Base-by-base conservation (phyloP, 2,329 filamentous ascomycete genomes). In the Sarocladium strictum region DNA sequence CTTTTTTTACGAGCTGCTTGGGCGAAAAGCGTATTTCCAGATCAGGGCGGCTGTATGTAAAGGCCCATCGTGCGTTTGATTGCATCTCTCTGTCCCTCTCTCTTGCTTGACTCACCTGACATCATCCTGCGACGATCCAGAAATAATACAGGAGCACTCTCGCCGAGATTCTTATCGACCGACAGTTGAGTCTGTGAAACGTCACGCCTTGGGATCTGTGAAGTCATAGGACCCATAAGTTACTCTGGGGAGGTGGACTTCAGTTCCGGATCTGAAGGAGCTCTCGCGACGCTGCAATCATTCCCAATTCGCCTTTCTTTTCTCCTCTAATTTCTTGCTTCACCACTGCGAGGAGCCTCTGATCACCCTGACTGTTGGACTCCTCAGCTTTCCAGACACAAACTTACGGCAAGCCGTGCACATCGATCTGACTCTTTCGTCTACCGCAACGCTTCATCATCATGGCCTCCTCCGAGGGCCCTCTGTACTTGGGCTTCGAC, bases 401-500 rank as follows among this genome's bases (percentile, higher is more conserved):
- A 32, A 32, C 29, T 32, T n/a, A n/a, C n/a, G n/a, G n/a, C n/a
- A n/a, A n/a, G n/a, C n/a, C n/a, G n/a, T n/a, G n/a, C n/a, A n/a
- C n/a, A n/a, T n/a, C n/a, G n/a, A n/a, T n/a, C n/a, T n/a, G n/a
- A n/a, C n/a, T n/a, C n/a, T n/a, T n/a, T n/a, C n/a, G n/a, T n/a
- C n/a, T n/a, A n/a, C n/a, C n/a, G n/a, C n/a, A n/a, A n/a, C n/a
- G n/a, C n/a, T n/a, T n/a, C n/a, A n/a, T n/a, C n/a, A 57, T 38
- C 53, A 72, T 72, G 70, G 65, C 61, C 55, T 62, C 67, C 38
- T 40, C 49, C 14, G 54, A 62, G 54, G 77, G 74, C 29, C 85
- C 88, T 17, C 76, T 96, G 58, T 96, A 96, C 67, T 78, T 96
- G 65, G 94, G 94, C 57, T 92, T 97, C 69, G 94, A 99, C 73